A percentile compares a stretch with the other conserved stretches of the same genome.
phyloP scores from a whole-genome alignment of 1,139 yeast genomes.

The Yamadazyma spencermartinsiae region DNA sequence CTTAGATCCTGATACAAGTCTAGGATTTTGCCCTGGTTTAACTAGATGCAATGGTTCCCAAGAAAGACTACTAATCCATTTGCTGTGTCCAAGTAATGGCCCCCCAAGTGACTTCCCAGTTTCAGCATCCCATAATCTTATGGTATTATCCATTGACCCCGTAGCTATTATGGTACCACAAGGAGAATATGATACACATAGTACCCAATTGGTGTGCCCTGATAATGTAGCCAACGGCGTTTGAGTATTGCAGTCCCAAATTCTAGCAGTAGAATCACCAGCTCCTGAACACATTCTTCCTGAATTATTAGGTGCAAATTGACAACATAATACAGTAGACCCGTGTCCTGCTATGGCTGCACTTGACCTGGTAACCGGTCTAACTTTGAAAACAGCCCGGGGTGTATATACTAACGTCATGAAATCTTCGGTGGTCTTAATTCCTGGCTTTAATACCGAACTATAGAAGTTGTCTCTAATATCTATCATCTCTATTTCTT shows the following conservation, averaged over 20 bases:
- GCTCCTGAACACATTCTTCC: conserved; percentile 92
- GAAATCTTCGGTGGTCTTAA: conserved; percentile 90
- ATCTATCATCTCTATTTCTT: conserved; percentile 55
- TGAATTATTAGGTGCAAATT: conserved; percentile 89
- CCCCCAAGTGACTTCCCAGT: conserved; percentile 77
- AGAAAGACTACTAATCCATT: conserved; percentile 85
- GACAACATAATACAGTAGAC: conserved; percentile 85
- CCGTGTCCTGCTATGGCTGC: conserved; percentile 97
- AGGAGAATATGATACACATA: conserved; percentile 93
- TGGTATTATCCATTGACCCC: conserved; percentile 91
- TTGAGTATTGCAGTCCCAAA: conserved; percentile 97
- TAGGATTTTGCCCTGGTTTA: conserved; percentile 61
- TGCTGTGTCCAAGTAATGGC: conserved; percentile 75
- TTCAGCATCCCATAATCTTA: conserved; percentile 81
- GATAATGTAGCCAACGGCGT: conserved; percentile 78
- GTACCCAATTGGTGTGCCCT: conserved; percentile 94
- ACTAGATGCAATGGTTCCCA: conserved; percentile 96
- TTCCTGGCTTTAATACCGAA: conserved; percentile 81
- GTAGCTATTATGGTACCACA: conserved; percentile 91
- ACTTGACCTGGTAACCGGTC: conserved; percentile 85
- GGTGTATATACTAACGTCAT: conserved; percentile 92
- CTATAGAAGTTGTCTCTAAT: conserved; percentile 74
- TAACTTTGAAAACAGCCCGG: conserved; percentile 90
- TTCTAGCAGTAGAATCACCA: conserved; percentile 95
- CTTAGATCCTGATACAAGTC: conserved; percentile 85